phyloP scores from a whole-genome alignment of 192 early-diverging fungal species.

The Coemansia sp. region DNA sequence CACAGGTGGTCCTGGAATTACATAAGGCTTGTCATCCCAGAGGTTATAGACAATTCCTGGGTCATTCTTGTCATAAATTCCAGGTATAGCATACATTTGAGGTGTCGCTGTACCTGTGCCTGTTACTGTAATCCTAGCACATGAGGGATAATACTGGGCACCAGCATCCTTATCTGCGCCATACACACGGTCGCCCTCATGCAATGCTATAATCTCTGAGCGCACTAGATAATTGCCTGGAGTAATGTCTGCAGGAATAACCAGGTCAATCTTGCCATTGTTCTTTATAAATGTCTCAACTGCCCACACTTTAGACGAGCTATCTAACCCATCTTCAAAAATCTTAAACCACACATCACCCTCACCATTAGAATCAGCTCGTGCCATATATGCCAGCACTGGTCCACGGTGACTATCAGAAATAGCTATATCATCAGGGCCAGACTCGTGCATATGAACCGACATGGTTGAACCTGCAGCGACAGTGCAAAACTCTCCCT shows the following conservation, averaged over 20 bases:
- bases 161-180: not conserved
- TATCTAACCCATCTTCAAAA: conserved; percentile 33
- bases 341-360: conserved; percentile 36
- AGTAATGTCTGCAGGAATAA: conserved; percentile 22
- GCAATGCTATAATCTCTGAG: conserved; percentile 24
- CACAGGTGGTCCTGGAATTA: conserved; percentile 16
- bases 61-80: conserved; percentile 20
- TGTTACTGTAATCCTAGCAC: conserved; percentile 5
- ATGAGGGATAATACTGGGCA: conserved; percentile 22
- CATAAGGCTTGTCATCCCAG: conserved; percentile 5
- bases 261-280: conserved; percentile 23
- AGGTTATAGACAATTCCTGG: conserved; percentile 15
- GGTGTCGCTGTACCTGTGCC: conserved; percentile 15
- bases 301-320: conserved; percentile 30
- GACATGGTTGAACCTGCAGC: conserved; percentile 20
- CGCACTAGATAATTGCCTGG: conserved; percentile 29
- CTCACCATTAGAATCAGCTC: conserved; percentile 10
- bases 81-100: conserved; percentile 17
- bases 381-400: conserved; percentile 32
- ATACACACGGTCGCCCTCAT: conserved; percentile 11
- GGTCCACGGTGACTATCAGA: conserved; percentile 21
- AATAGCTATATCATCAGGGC: not conserved
- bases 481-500: conserved; percentile 11
- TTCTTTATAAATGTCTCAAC: conserved; percentile 20
- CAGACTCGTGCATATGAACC: conserved; percentile 18